Evolutionary conservation across 345 rosid species (phyloP), one percentile per base, ranked within the genome.

Genomic region (Eucalyptus marginata): DNA sequence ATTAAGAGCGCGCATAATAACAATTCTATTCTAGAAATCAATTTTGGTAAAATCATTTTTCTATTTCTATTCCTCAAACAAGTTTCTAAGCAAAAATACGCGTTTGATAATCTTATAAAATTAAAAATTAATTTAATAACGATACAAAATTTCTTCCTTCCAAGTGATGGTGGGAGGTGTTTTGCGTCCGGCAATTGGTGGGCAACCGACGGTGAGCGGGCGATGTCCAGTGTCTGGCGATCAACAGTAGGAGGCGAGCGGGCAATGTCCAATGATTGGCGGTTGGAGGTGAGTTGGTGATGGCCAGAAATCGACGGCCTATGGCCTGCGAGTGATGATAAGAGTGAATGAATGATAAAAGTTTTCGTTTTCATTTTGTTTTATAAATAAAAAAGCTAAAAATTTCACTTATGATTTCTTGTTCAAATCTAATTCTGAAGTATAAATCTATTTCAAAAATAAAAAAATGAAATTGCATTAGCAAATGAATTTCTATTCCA

Each of bases 151-250:
- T 51, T 51, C 8, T 51, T 51, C 54, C 4, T 16, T 8, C 1
- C 2, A 51, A 51, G 54, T 51, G 8, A 51, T 16, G 2, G 22
- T 51, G 22, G 0, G 22, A 6, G 54, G 22, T 1, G 8, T 51
- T 51, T 6, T 16, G 54, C 4, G 0, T 51, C 1, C 1, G 0
- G 0, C 0, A 0, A 1, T 0, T 51, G 22, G 22, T 0, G 8
- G 0, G 22, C 20, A 51, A 51, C 0, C 3, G 1, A 50, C 0
- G 1, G 18, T 50, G 18, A 2, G 7, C 7, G 3, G 7, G 18
- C 1, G 0, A 0, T 1, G 0, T 2, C 52, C 17, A 4, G 1
- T 49, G 50, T 49, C 7, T 7, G 1, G 6, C 3, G 0, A 49
- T 49, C 1, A 0, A 49, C 17, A 0, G 0, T 1, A 0, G 20